Evolutionary conservation across 2,329 filamentous ascomycete genomes (phyloP).

Genomic region (Aspergillus vadensis): DNA sequence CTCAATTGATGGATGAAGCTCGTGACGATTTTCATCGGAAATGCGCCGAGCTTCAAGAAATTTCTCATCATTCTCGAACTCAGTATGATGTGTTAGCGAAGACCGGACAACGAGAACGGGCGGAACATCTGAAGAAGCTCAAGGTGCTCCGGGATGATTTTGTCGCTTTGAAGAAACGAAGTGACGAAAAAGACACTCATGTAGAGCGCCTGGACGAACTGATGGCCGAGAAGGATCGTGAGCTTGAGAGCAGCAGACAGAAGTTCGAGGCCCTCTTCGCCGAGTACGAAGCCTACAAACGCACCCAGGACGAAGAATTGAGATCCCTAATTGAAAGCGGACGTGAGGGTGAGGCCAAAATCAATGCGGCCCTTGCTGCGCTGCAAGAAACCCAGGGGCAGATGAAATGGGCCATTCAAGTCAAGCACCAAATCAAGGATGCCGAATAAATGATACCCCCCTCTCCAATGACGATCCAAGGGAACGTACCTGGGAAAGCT

Average conservation of each 20-base stretch:
- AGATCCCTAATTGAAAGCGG: constrained; percentile 35
- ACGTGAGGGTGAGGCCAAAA: constrained; percentile 32
- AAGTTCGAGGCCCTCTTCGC: constrained; percentile 43
- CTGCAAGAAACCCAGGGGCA: constrained; percentile 45
- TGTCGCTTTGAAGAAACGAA: constrained; percentile 35
- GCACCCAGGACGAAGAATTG: constrained; percentile 44
- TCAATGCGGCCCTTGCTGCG: constrained; percentile 42
- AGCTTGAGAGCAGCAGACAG: constrained; percentile 44
- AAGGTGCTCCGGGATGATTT: constrained; percentile 42
- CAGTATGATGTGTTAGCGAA: constrained; percentile 49
- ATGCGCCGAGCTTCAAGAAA: constrained; percentile 42
- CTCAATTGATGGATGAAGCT: constrained; percentile 43
- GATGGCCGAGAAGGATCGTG: constrained; percentile 49
- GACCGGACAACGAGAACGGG: constrained; percentile 43
- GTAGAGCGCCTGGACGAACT: constrained; percentile 47
- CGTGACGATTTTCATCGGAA: constrained; percentile 44
- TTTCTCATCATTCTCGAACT: constrained; percentile 40
- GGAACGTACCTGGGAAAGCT: not conserved
- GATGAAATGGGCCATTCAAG: constrained; percentile 53
- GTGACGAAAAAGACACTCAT: constrained; percentile 40
- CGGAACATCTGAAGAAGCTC: constrained; percentile 43
- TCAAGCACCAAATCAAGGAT: constrained; percentile 39
- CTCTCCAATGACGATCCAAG: not conserved
- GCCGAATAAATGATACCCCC: constrained; percentile 23
- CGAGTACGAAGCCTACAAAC: constrained; percentile 47